phyloP scores from a whole-genome alignment of 768 basidiomycete species.

The Mycena filopes region DNA sequence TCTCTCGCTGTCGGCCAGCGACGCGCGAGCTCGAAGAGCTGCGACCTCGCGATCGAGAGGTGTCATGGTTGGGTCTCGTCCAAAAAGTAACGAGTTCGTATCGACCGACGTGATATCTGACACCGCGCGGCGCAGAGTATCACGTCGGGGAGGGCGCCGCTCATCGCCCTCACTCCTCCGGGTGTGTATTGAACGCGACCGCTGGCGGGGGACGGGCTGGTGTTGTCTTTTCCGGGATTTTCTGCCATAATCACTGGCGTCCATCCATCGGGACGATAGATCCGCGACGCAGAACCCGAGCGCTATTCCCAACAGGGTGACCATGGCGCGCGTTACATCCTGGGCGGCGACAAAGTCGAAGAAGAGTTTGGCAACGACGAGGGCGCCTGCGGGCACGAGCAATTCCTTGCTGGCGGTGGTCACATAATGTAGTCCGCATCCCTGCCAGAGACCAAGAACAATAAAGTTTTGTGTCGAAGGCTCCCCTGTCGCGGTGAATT shows the following conservation, averaged over 20 bases:
- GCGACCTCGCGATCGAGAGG: slow-evolving; percentile 82
- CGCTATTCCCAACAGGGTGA: slow-evolving; percentile 72
- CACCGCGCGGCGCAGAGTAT: slow-evolving; percentile 42
- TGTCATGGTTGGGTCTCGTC: slow-evolving; percentile 61
- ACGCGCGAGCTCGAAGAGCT: slow-evolving; percentile 77
- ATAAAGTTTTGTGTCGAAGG: slow-evolving; percentile 67
- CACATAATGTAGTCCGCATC: slow-evolving; percentile 77
- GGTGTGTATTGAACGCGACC: slow-evolving; percentile 26
- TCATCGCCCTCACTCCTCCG: slow-evolving; percentile 34
- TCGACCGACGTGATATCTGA: slow-evolving; percentile 79
- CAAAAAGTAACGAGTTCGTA: slow-evolving; percentile 73
- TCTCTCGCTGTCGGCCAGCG: slow-evolving; percentile 84
- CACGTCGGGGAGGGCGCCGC: slow-evolving; percentile 25
- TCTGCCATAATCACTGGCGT: slow-evolving; percentile 52
- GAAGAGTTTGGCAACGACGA: slow-evolving; percentile 69
- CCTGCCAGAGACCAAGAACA: slow-evolving; percentile 80
- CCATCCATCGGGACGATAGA: slow-evolving; percentile 72
- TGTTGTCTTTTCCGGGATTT: slow-evolving; percentile 43
- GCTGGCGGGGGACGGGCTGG: slow-evolving; percentile 24
- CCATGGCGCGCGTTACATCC: slow-evolving; percentile 65
- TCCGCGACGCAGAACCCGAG: slow-evolving; percentile 80
- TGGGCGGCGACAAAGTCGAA: slow-evolving; percentile 68
- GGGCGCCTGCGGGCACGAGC: slow-evolving; percentile 65
- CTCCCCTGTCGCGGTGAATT: slow-evolving; percentile 58
- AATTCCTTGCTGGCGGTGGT: slow-evolving; percentile 65